These are phyloP conservation scores for Xylaria hypoxylon DNA, from an alignment of 2,329 filamentous ascomycete genomes.

Conservation along the genomic window DNA sequence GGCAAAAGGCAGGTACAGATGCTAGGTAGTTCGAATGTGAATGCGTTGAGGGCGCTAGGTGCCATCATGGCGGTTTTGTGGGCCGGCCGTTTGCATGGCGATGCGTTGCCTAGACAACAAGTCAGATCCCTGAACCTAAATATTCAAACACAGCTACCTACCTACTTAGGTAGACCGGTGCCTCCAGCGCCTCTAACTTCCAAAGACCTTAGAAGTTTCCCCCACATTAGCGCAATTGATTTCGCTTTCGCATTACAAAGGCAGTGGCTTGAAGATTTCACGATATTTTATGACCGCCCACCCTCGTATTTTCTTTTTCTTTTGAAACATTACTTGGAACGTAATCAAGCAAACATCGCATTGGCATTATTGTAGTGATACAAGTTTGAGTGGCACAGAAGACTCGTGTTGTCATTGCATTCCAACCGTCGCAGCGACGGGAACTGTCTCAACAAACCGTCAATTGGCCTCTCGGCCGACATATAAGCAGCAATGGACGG, in stretches of 20 bases:
- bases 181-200: neutral
- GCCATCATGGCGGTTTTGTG: slow-evolving; percentile 10
- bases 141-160: slow-evolving; percentile 18
- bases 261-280: neutral
- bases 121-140: slow-evolving; percentile 20
- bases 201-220: neutral
- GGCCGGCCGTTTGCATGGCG: neutral
- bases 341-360: slow-evolving; percentile 7
- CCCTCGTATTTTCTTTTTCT: neutral
- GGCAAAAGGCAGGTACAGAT: slow-evolving; percentile 6
- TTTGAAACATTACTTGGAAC: neutral
- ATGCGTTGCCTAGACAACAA: slow-evolving; percentile 35
- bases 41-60: slow-evolving; percentile 5
- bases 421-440: slow-evolving; percentile 29
- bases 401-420: slow-evolving; percentile 28
- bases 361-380: slow-evolving; percentile 19
- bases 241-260: slow-evolving; percentile 15
- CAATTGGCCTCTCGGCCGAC: slow-evolving; percentile 14
- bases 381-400: slow-evolving; percentile 11
- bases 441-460: slow-evolving; percentile 24
- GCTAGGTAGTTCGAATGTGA: neutral
- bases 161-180: neutral
- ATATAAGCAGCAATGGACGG: slow-evolving; percentile 58
- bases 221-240: slow-evolving; percentile 14
- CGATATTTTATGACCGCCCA: slow-evolving; percentile 1